Evolutionary conservation across 2,329 filamentous ascomycete genomes (phyloP).

Genomic region (Colletotrichum noveboracense): DNA sequence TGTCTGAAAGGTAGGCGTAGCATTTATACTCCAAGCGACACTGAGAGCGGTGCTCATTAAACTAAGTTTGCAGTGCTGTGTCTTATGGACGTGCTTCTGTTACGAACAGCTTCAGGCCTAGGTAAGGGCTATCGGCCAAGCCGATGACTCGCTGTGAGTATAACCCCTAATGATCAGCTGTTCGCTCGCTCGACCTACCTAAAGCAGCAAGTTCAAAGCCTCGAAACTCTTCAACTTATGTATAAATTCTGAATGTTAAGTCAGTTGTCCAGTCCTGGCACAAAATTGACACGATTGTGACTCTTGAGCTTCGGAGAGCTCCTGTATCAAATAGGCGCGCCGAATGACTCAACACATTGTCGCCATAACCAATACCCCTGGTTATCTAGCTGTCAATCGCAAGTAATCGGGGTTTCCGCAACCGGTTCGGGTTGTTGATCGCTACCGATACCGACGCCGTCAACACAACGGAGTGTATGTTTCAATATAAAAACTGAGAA

Average conservation of each 20-base stretch:
- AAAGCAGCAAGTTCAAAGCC: not conserved
- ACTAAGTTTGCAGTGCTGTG: not conserved
- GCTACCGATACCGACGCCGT: not conserved
- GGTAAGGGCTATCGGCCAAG: not conserved
- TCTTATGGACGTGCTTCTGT: not conserved
- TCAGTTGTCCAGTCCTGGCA: not conserved
- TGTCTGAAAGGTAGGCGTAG: not conserved
- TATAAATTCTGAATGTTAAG: fast-evolving
- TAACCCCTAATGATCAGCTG: not conserved
- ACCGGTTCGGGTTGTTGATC: not conserved
- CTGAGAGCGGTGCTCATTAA: not conserved
- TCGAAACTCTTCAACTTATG: not conserved
- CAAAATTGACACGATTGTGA: not conserved
- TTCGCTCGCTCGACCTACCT: not conserved
- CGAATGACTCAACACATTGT: not conserved
- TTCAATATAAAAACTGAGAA: not conserved
- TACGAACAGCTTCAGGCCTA: not conserved
- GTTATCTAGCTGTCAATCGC: not conserved
- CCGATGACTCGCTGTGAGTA: not conserved
- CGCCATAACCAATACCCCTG: not conserved
- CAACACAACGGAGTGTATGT: not conserved
- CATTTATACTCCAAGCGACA: not conserved
- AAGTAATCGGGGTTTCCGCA: not conserved
- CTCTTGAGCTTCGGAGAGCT: not conserved
- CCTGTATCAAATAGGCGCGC: not conserved